These are phyloP conservation scores for Moniliophthora roreri DNA, from an alignment of 1,284 basidiomycete species.

Conservation along the genomic window DNA sequence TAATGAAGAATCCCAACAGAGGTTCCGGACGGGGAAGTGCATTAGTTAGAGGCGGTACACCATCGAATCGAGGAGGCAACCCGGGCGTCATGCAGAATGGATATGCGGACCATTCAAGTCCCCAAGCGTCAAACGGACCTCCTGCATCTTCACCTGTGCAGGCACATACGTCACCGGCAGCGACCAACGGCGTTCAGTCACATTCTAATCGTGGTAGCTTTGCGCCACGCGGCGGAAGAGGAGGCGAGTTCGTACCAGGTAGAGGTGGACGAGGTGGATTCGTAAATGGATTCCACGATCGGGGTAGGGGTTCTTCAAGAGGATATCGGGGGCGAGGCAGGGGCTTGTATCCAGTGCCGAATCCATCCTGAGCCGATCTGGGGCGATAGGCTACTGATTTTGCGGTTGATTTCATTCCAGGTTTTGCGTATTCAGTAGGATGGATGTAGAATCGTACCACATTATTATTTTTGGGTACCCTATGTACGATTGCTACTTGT, in stretches of 20 bases:
- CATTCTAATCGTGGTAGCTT: slow-evolving; percentile 1
- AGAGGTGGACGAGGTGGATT: neutral
- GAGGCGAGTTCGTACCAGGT: neutral
- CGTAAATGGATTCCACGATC: too few relatives aligned
- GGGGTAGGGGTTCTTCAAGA: too few relatives aligned
- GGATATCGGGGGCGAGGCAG: too few relatives aligned
- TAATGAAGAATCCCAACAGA: slow-evolving; percentile 72
- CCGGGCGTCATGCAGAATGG: neutral
- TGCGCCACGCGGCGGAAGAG: neutral
- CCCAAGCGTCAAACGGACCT: too few relatives aligned
- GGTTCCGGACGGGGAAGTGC: slow-evolving; percentile 34
- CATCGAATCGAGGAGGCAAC: neutral
- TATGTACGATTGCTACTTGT: too few relatives aligned
- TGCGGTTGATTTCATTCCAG: too few relatives aligned
- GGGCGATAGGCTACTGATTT: too few relatives aligned
- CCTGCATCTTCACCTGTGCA: neutral
- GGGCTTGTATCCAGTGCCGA: too few relatives aligned
- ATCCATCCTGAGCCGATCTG: too few relatives aligned
- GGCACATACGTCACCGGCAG: neutral
- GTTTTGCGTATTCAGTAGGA: too few relatives aligned
- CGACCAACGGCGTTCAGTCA: neutral
- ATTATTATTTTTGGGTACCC: too few relatives aligned
- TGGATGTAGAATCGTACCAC: too few relatives aligned
- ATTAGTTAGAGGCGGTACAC: neutral
- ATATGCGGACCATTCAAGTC: neutral